Conservation (phyloP, 2,329 filamentous ascomycete genomes). For the Venturia carpophila region DNA sequence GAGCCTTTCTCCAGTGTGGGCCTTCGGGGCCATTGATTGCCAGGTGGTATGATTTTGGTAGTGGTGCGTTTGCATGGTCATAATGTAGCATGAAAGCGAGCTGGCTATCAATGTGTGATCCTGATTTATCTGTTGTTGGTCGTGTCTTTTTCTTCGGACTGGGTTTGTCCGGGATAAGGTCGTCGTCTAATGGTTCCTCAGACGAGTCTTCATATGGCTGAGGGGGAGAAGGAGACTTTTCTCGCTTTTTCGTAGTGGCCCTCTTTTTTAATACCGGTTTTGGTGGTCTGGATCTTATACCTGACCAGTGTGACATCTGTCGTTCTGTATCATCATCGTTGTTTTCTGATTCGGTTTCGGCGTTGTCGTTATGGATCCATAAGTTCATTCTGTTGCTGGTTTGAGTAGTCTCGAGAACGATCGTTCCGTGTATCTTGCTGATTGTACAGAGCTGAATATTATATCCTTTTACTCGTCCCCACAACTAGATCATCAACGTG, state of each 20-base stretch:
- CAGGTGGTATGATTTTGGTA: neutral
- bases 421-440: too few species aligned
- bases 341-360: neutral
- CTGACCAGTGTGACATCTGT: neutral
- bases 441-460: neutral
- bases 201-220: neutral
- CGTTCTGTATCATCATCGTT: neutral
- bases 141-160: too few species aligned
- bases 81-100: neutral
- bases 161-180: too few species aligned
- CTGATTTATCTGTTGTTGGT: conserved; percentile 10
- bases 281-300: neutral
- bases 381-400: neutral
- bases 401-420: neutral
- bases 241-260: too few species aligned
- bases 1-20: neutral
- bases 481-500: neutral
- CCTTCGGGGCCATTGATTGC: neutral
- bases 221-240: too few species aligned
- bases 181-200: neutral
- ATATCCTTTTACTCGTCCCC: neutral
- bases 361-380: conserved; percentile 10
- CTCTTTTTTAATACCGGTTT: neutral
- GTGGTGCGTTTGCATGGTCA: neutral
- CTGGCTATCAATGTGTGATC: conserved; percentile 1